Base-by-base conservation (phyloP, 306 rosid species). In the Pterocarpus santalinus region DNA sequence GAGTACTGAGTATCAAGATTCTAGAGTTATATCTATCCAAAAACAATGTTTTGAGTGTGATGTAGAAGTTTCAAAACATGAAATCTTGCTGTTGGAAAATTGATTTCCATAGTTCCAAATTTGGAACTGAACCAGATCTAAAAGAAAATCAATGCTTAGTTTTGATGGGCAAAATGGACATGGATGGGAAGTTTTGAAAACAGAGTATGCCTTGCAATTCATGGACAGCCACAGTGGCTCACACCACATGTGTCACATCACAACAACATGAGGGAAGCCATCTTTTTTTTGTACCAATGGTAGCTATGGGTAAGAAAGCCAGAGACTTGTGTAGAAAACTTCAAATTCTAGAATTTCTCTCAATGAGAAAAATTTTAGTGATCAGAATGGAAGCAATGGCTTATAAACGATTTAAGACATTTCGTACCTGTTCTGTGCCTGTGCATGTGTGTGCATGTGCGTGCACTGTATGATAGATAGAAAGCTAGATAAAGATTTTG, bases 381-480 rank as follows among this genome's bases (percentile, higher is more conserved):
- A 65, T 53, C 52, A 73, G 3, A 73, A 73, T 30, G 64, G 35
- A 65, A 55, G 13, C 63, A 64, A 34, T 64, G 58, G 8, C 58
- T 64, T 72, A 38, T 81, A 55, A 73, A 65, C 34, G 39, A 36
- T 56, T 43, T 56, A 55, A 65, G 56, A 69, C 44, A 28, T 17
- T 67, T 39, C 15, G 63, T 46, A 63, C 52, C 43, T 57, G 49
- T n/a, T 5, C 60, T 70, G 17, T 32, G 16, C 8, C n/a, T 35
- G 30, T n/a, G 5, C 43, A 0, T 49, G 34, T 51, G 57, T 43
- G 4, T 69, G 4, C 71, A 22, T 33, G 17, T 16, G 36, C 32
- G 61, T 11, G 28, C 43, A 47, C 16, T 82, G 68, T 51, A 51
- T 38, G 73, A 82, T 82, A 41, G 51, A 67, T 56, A 63, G 61